Evolutionary conservation across 352 stramenopile species (phyloP), one percentile per base, ranked within the genome.

Genomic region (Phytophthora pseudosyringae): DNA sequence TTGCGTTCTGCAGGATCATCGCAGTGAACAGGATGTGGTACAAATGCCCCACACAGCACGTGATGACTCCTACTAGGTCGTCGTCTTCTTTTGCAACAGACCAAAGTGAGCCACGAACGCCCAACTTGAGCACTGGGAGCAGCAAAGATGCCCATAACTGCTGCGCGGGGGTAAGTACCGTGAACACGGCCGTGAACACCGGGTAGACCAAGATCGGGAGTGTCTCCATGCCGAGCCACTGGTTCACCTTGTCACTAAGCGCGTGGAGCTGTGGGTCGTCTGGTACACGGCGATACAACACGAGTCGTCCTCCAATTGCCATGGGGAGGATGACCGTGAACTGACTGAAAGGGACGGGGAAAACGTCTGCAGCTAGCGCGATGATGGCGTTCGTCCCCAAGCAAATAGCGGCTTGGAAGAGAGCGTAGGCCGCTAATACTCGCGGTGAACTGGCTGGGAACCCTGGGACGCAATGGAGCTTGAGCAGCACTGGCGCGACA

Each of bases 1-100:
- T 81, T 12, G 75, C 46, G 29, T 72, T 80, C 54, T 87, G 75
- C 1, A 87, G 40, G 13, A 71, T 80, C 65, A 60, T 69, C 3
- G 56, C 71, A 1, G 67, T 71, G 47, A 87, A 87, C 3, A 84
- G 64, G 0, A 78, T 57, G 61, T 87, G 75, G 51, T 81, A 84
- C 0, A 83, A 29, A 45, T 84, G 73, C 0, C 66, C 53, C 39
- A 62, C 65, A 26, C 64, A 75, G 26, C 48, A 61, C 21, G 53
- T 77, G 13, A 71, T 69, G 46, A 78, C 70, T 0, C 63, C 54
- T 0, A 75, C 47, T 0, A 80, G 48, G 40, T 85, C 76, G 8
- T 69, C 53, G 31, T 80, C 54, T 13, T 55, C 38, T 16, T 63
- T 74, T 5, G 65, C 28, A 4, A 78, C 59, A 1, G 46, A 36